A percentile compares a stretch with the other conserved stretches of the same genome.
These are phyloP conservation scores for Inga leiocalycina DNA, from an alignment of 306 rosid species.

Conservation along the genomic window DNA sequence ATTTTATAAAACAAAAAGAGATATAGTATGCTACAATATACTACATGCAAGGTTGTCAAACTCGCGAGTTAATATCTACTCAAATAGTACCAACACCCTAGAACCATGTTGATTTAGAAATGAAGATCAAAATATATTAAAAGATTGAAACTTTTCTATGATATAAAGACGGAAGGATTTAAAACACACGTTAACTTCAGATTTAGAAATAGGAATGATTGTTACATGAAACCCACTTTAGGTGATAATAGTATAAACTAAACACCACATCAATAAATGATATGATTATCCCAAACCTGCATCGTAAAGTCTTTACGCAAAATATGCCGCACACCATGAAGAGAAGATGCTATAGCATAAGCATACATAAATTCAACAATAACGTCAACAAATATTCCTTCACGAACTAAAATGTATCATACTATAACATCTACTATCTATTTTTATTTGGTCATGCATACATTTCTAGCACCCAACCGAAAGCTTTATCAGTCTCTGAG, in stretches of 20 bases:
- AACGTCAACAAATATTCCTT: conserved; percentile 30
- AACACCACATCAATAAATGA: conserved; percentile 22
- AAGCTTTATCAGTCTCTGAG: conserved; percentile 80
- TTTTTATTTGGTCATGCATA: conserved; percentile 45
- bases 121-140: not conserved
- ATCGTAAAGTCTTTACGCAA: too few species aligned
- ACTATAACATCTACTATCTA: conserved; percentile 7
- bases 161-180: conserved; percentile 18
- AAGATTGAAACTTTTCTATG: not conserved
- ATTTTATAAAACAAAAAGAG: too few species aligned
- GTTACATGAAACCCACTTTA: conserved; percentile 3
- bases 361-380: conserved; percentile 34
- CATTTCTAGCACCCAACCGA: conserved; percentile 99
- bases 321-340: too few species aligned
- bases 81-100: not conserved
- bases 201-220: conserved; percentile 22
- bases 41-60: too few species aligned
- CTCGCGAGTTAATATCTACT: too few species aligned
- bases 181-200: conserved; percentile 50
- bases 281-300: conserved; percentile 25
- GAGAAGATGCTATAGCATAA: too few species aligned
- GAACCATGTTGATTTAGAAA: not conserved
- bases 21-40: too few species aligned
- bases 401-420: conserved; percentile 7
- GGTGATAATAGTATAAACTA: conserved; percentile 25